These are phyloP conservation scores for Rozella allomycis DNA, from an alignment of 371 early-diverging fungal species.

Conservation along the genomic window DNA sequence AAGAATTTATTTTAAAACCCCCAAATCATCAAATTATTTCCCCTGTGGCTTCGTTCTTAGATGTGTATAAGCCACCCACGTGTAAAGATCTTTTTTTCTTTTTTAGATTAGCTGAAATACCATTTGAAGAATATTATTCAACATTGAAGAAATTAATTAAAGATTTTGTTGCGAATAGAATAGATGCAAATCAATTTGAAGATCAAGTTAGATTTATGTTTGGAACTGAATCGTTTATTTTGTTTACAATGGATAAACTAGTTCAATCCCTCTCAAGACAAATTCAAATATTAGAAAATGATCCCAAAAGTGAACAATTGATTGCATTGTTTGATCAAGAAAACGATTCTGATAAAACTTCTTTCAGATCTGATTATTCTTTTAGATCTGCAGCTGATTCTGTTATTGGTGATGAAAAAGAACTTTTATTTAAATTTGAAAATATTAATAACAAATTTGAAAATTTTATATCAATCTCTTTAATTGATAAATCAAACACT, in stretches of 20 bases:
- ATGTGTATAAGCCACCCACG: too few species aligned
- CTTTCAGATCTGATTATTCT: not conserved
- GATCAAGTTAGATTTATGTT: conserved; percentile 67
- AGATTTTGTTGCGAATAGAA: conserved; percentile 47
- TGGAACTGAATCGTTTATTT: conserved; percentile 57
- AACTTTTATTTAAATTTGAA: conserved; percentile 1
- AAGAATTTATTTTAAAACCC: too few species aligned
- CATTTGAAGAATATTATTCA: too few species aligned
- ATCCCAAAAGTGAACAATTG: conserved; percentile 30
- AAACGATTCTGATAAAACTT: not conserved
- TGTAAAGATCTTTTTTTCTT: too few species aligned
- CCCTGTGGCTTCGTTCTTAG: too few species aligned
- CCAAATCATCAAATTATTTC: too few species aligned
- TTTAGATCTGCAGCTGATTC: too few species aligned
- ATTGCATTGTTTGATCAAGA: conserved; percentile 35
- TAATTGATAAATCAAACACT: conserved; percentile 60
- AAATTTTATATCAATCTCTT: conserved; percentile 47
- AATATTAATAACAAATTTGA: conserved; percentile 15
- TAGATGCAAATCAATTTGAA: conserved; percentile 72
- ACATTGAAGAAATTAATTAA: conserved; percentile 51
- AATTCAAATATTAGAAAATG: conserved; percentile 31
- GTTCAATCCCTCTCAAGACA: conserved; percentile 54
- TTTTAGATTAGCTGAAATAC: conserved; percentile 2
- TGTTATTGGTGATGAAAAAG: conserved; percentile 2
- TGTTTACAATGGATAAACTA: conserved; percentile 71